Conservation (phyloP, 805 yeast species). For the Candida alai region DNA sequence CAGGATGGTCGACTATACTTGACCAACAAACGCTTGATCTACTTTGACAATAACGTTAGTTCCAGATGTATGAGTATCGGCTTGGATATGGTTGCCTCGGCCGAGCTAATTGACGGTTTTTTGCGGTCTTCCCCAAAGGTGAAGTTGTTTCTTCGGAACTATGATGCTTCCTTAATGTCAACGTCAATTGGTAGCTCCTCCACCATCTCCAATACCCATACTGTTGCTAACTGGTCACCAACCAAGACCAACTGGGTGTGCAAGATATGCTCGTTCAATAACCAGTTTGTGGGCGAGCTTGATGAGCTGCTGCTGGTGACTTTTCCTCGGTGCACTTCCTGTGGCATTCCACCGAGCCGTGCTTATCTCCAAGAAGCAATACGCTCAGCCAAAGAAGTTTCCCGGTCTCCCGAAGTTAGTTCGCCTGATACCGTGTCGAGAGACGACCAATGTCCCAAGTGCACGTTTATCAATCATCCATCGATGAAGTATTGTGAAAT, state of each 20-base stretch:
- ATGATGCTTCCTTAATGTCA: not conserved
- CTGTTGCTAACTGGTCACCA: conserved; percentile 1
- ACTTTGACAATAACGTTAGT: conserved; percentile 53
- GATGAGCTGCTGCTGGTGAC: too few species aligned
- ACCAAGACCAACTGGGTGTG: conserved; percentile 68
- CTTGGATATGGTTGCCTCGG: conserved; percentile 38
- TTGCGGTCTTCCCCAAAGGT: conserved; percentile 77
- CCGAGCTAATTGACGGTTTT: conserved; percentile 51
- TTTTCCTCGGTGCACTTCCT: conserved; percentile 36
- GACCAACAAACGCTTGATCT: conserved; percentile 70
- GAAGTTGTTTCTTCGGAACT: conserved; percentile 24
- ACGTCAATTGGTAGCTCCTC: conserved; percentile 1
- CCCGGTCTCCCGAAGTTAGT: not conserved
- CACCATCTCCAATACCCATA: not conserved
- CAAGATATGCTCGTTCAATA: conserved; percentile 79
- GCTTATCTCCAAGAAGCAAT: conserved; percentile 6
- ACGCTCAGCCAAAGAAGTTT: not conserved
- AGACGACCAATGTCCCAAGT: conserved; percentile 46
- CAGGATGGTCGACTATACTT: conserved; percentile 78
- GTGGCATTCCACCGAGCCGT: conserved; percentile 32
- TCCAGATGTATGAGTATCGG: conserved; percentile 40
- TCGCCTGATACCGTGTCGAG: conserved; percentile 10
- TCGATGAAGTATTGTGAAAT: conserved; percentile 77
- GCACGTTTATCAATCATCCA: conserved; percentile 84
- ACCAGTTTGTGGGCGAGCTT: conserved; percentile 25